These are phyloP conservation scores for Trichoderma endophyticum DNA, from an alignment of 2,329 filamentous ascomycete genomes.

Conservation along the genomic window DNA sequence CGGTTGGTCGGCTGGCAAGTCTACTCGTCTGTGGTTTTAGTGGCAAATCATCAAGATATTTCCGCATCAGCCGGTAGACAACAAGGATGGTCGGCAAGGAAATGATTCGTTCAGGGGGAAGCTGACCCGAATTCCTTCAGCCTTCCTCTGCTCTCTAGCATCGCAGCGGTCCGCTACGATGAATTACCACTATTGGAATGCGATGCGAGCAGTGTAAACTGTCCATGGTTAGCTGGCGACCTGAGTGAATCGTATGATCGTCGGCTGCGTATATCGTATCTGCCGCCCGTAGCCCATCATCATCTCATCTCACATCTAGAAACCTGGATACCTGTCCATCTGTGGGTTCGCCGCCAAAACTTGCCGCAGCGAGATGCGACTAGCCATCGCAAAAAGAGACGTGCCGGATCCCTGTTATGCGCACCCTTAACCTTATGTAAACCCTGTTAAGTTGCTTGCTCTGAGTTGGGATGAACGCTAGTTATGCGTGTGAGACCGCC, in stretches of 20 bases:
- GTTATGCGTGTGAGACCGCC: not conserved
- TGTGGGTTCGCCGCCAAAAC: not conserved
- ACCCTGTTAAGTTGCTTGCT: not conserved
- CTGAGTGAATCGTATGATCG: not conserved
- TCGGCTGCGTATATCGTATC: not conserved
- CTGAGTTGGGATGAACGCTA: not conserved
- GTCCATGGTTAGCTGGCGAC: not conserved
- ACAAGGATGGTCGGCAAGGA: not conserved
- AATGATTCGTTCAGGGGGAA: not conserved
- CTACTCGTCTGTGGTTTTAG: not conserved
- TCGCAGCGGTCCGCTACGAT: not conserved
- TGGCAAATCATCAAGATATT: not conserved
- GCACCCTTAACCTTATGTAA: constrained; percentile 1
- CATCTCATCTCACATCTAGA: not conserved
- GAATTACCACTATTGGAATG: not conserved
- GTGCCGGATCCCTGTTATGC: not conserved
- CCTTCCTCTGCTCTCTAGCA: not conserved
- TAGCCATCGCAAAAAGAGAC: not conserved
- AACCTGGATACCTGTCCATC: not conserved
- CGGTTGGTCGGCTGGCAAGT: not conserved
- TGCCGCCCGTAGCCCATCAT: not conserved
- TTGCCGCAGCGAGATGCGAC: not conserved
- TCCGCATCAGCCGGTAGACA: not conserved
- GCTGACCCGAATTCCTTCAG: not conserved
- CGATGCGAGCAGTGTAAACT: not conserved